Evolutionary conservation across 1,284 basidiomycete genomes (phyloP), one percentile per base, ranked within the genome.

Genomic region (Cutaneotrichosporon mucoides): DNA sequence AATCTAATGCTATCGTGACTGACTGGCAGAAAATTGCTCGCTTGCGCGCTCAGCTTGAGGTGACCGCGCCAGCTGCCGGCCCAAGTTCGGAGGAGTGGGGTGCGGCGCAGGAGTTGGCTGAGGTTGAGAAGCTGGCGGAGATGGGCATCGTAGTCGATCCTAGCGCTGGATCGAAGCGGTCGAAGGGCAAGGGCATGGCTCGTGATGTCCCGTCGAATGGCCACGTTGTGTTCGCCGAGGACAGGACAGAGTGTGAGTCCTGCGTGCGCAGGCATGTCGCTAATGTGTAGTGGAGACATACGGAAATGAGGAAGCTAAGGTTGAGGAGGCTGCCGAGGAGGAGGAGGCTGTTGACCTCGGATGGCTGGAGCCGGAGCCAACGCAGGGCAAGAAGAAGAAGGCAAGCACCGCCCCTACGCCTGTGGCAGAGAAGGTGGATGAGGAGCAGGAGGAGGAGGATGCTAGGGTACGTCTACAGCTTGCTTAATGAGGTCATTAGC

Each of bases 171-270:
- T 24, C 24, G 38, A 16, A 48, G 36, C 24, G 66, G 79, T 24
- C 53, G 50, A 78, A 75, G 74, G 64, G 64, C 51, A 78, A 74
- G 75, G 77, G 64, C 71, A 81, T 74, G 68, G 71, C 67, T 4
- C 68, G 66, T 37, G 61, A 66, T n/a, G 62, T 59, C 37, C 66
- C 58, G 24, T 61, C 66, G 8, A 61, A 78, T 36, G 81, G 81
- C 12, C 90, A 91, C 70, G 81, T 90, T 6, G 69, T 92, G 2
- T 93, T 92, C 72, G 88, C 85, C 1, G 87, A 90, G 53, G 83
- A 81, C 62, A 78, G 82, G 38, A 83, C 83, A 48, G 84, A 89
- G 76, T 87, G 88, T 86, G 67, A 66, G 79, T 76, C n/a, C 3
- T 7, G 5, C n/a, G 43, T 33, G 12, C 12, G 35, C 9, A 12